Base-by-base conservation (phyloP, 2,329 filamentous ascomycete species). In the Sphaerulina populicola region DNA sequence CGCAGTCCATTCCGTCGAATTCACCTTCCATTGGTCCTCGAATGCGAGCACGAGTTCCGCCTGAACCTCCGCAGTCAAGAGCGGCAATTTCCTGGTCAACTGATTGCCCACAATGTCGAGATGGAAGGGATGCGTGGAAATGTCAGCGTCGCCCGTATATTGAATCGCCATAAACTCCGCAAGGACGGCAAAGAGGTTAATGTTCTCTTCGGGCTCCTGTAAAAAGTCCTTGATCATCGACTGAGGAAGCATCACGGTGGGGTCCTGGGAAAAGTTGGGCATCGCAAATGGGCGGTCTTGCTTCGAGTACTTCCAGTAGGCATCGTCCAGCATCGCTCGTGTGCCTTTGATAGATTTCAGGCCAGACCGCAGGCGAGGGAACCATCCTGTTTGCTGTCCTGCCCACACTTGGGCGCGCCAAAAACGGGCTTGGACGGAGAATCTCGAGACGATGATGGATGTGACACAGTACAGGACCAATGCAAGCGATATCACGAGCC, bases 1-100 rank as follows among this genome's bases (percentile, higher is more conserved):
- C 3, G 49, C 29, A 3, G 14, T 47, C 47, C 53, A 52, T 6
- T 51, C 47, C 5, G 15, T 38, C 12, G 6, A n/a, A 4, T 33
- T 41, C 3, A 43, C n/a, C 6, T 48, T 48, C 58, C 58, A 60
- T 10, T 57, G 43, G 4, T 53, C 48, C 12, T 54, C 38, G 12
- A 60, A 54, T 2, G 54, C 51, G 9, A 51, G 15, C 2, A 38
- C 49, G 29, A 60, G 37, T 47, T 58, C 58, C 0, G 21, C 47
- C 6, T 49, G 49, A 2, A 60, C 44, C 14, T 54, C 54, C 14
- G 52, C 47, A 23, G 54, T 59, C n/a, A 60, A 36, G 2, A 50
- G 33, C 5, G 50, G 55, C 39, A 60, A 42, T 8, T 57, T 56
- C 7, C 55, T 46, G 5, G 58, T 60, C 5, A 60, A 18, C n/a